Percentiles rank a stretch among this genome's conserved stretches.
phyloP scores from a whole-genome alignment of 345 rosid species.

The Camelina laxa region DNA sequence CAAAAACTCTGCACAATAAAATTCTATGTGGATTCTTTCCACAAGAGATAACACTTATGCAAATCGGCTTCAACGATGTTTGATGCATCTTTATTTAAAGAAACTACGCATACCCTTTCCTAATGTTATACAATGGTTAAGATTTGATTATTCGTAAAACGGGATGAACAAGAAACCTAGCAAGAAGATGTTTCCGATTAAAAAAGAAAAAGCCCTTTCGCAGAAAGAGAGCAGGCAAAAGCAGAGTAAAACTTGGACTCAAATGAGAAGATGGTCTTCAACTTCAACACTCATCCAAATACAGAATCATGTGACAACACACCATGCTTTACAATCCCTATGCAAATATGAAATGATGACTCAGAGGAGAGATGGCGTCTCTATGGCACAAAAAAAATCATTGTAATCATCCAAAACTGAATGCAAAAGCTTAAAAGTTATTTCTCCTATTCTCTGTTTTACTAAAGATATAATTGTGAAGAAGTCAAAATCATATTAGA shows the following conservation, averaged over 20 bases:
- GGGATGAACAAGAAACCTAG: background rate
- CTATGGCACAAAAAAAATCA: background rate
- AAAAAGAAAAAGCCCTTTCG: background rate
- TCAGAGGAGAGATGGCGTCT: background rate
- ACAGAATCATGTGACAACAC: background rate
- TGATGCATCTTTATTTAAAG: background rate
- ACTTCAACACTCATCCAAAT: background rate
- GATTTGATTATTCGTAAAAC: background rate
- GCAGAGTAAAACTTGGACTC: background rate
- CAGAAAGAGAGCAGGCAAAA: background rate
- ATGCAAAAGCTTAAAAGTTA: background rate
- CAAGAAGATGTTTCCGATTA: background rate
- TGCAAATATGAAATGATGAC: background rate
- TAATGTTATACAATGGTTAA: background rate
- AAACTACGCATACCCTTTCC: background rate
- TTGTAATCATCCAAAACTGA: background rate
- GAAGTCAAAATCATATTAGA: background rate
- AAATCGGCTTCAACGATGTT: background rate
- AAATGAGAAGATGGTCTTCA: background rate
- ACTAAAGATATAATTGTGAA: background rate
- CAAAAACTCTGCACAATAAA: background rate
- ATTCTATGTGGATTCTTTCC: background rate
- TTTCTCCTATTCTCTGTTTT: background rate
- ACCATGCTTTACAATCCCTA: background rate
- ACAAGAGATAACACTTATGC: background rate